Conservation (phyloP, 129 eudicot species). For the Chrysanthemum seticuspe region DNA sequence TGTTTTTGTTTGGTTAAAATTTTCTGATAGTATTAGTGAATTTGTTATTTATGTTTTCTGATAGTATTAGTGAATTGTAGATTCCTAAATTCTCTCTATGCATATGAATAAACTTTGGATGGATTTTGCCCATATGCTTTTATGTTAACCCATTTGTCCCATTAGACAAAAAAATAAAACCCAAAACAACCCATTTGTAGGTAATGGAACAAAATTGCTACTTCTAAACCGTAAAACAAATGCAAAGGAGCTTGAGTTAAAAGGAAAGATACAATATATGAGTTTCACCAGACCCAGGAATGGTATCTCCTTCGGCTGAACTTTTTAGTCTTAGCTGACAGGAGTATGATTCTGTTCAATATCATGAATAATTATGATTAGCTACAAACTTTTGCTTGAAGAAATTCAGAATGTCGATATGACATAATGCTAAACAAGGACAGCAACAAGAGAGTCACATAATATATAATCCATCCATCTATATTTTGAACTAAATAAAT, state of each 20-base stretch:
- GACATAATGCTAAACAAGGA: background rate
- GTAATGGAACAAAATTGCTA: background rate
- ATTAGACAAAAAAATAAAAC: background rate
- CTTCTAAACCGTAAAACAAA: conserved; percentile 4
- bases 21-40: no score
- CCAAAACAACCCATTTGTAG: background rate
- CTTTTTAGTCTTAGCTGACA: conserved; percentile 75
- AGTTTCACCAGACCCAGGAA: conserved; percentile 80
- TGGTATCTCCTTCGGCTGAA: conserved; percentile 68
- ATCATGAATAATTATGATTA: conserved; percentile 12
- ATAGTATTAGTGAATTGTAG: no score
- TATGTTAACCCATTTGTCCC: background rate
- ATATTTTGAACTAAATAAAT: background rate
- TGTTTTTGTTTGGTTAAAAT: no score
- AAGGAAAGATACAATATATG: conserved; percentile 64
- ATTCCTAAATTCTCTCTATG: no score
- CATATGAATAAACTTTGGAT: no score
- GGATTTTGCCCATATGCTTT: background rate
- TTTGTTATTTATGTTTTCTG: no score
- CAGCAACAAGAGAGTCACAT: background rate
- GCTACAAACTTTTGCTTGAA: background rate
- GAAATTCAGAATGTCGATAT: conserved; percentile 6
- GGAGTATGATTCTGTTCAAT: conserved; percentile 56
- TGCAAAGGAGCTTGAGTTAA: conserved; percentile 8
- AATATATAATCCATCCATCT: background rate